phyloP scores from a whole-genome alignment of 2,329 filamentous ascomycete genomes.

The Cercospora sp. region DNA sequence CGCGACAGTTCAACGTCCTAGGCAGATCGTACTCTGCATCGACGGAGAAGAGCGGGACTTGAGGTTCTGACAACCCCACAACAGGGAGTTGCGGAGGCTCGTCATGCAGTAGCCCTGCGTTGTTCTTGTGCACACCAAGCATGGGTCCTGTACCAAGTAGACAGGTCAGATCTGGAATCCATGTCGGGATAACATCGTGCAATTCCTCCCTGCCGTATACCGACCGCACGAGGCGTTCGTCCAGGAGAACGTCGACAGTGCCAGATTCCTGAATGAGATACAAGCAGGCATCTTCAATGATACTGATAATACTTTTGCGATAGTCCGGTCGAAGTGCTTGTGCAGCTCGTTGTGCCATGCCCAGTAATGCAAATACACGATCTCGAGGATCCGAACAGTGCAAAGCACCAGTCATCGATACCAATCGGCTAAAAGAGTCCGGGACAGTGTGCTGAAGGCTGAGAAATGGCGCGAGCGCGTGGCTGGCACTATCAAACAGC shows the following conservation, averaged over 20 bases:
- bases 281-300: conserved; percentile 29
- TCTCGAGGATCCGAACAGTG: conserved; percentile 27
- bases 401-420: conserved; percentile 21
- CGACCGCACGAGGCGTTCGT: conserved; percentile 17
- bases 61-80: not conserved
- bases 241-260: conserved; percentile 29
- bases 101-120: conserved; percentile 15
- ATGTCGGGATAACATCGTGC: conserved; percentile 11
- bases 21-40: conserved; percentile 12
- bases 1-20: conserved; percentile 18
- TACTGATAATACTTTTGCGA: conserved; percentile 18
- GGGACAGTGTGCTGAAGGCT: conserved; percentile 13
- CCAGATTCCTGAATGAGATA: conserved; percentile 24
- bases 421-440: conserved; percentile 16
- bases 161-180: conserved; percentile 24
- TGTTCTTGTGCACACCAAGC: conserved; percentile 16
- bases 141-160: not conserved
- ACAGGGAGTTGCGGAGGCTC: not conserved
- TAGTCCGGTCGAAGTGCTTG: conserved; percentile 24
- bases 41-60: not conserved
- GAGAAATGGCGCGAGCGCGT: conserved; percentile 23
- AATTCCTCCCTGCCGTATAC: conserved; percentile 5
- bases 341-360: conserved; percentile 12
- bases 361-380: conserved; percentile 27
- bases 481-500: conserved; percentile 19